phyloP scores from a whole-genome alignment of 2,329 filamentous ascomycete genomes.

The Xylariaceae sp. region DNA sequence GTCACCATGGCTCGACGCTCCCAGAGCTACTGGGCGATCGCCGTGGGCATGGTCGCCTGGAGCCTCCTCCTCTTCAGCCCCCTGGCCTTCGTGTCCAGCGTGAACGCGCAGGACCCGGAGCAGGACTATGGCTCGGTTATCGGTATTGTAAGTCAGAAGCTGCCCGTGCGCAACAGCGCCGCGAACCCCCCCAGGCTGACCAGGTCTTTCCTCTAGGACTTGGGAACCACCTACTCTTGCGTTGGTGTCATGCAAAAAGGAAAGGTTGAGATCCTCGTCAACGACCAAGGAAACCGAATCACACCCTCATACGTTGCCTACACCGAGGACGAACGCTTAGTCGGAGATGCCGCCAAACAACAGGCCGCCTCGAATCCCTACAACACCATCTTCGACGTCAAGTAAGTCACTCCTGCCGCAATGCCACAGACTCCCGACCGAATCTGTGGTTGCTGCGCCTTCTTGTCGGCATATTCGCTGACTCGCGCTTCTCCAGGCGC shows the following conservation, averaged over 20 bases:
- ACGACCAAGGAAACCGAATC: conserved; percentile 95
- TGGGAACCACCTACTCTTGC: conserved; percentile 84
- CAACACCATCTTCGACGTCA: conserved; percentile 74
- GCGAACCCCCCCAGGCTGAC: neutral
- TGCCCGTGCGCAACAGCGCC: neutral
- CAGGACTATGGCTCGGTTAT: conserved; percentile 84
- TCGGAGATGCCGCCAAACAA: conserved; percentile 97
- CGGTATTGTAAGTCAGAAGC: conserved; percentile 61
- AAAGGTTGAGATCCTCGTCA: conserved; percentile 91
- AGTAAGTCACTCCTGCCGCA: conserved; percentile 54
- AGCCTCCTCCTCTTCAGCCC: conserved; percentile 83
- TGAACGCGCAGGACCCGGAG: conserved; percentile 57
- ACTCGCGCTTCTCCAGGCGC: conserved; percentile 46
- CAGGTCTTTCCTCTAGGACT: conserved; percentile 42
- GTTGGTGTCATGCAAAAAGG: conserved; percentile 95
- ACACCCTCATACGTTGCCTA: conserved; percentile 94
- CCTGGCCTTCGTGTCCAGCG: conserved; percentile 75
- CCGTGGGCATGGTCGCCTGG: conserved; percentile 87
- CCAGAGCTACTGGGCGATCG: conserved; percentile 63
- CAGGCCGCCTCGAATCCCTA: conserved; percentile 75
- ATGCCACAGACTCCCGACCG: too few species aligned
- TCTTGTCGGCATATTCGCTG: conserved; percentile 17
- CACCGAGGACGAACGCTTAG: conserved; percentile 92
- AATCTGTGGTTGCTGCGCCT: neutral
- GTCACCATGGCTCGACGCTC: conserved; percentile 47